Conservation (phyloP, 768 basidiomycete genomes). For the Fomitopsis pulvina region DNA sequence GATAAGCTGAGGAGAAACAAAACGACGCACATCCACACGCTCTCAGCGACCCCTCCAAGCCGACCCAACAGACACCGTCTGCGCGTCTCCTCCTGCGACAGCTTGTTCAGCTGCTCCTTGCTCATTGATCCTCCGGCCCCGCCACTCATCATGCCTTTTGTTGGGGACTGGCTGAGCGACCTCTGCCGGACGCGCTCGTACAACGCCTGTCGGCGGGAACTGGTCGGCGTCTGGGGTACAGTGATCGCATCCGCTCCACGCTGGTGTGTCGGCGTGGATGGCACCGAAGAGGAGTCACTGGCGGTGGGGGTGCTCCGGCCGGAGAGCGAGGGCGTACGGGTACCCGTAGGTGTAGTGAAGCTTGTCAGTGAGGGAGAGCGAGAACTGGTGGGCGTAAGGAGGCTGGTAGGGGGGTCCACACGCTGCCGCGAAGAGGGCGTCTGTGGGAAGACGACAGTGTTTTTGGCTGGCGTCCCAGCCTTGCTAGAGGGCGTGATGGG, state of each 20-base stretch:
- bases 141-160: constrained; percentile 38
- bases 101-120: constrained; percentile 60
- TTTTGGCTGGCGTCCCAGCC: constrained; percentile 40
- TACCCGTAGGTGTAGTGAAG: constrained; percentile 10
- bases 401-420: constrained; percentile 26
- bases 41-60: constrained; percentile 76
- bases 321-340: constrained; percentile 15
- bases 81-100: constrained; percentile 74
- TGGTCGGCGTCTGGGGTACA: constrained; percentile 61
- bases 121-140: constrained; percentile 41
- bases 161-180: constrained; percentile 62
- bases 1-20: not conserved
- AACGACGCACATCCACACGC: constrained; percentile 67
- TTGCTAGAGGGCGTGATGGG: constrained; percentile 33
- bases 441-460: constrained; percentile 47
- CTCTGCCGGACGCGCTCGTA: constrained; percentile 76
- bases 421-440: constrained; percentile 52
- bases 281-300: constrained; percentile 34
- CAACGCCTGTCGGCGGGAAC: constrained; percentile 71
- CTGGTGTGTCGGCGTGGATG: constrained; percentile 65
- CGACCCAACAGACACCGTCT: constrained; percentile 72
- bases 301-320: constrained; percentile 44
- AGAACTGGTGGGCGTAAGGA: constrained; percentile 24
- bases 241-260: constrained; percentile 47
- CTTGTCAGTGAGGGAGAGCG: constrained; percentile 24